phyloP scores from a whole-genome alignment of 2,329 filamentous ascomycete species.

The Fusarium goolgardi region DNA sequence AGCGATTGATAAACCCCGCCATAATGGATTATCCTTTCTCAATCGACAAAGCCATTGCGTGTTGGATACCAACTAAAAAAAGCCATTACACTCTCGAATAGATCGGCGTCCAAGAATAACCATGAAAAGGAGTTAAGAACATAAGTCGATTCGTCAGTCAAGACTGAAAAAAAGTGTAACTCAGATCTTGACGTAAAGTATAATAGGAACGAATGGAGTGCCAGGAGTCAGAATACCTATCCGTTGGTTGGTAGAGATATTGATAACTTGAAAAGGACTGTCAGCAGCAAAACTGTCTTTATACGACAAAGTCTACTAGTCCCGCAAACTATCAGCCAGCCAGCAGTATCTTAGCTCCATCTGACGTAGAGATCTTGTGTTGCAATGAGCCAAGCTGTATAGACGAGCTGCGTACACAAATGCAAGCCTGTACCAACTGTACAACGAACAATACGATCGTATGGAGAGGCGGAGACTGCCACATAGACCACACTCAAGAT shows the following conservation, averaged over 20 bases:
- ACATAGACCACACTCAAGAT: background rate
- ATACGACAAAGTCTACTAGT: background rate
- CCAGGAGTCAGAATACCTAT: background rate
- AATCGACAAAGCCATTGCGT: background rate
- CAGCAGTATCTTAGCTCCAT: background rate
- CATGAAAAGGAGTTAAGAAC: background rate
- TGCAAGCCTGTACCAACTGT: background rate
- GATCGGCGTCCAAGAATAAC: background rate
- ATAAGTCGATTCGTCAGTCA: constrained; percentile 1
- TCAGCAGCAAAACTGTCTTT: background rate
- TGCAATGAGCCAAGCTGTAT: background rate
- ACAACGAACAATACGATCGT: background rate
- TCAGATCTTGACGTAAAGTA: constrained; percentile 11
- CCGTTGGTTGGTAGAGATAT: background rate
- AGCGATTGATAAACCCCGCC: constrained; percentile 2
- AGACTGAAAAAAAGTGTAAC: constrained; percentile 24
- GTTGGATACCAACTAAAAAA: background rate
- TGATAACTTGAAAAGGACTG: background rate
- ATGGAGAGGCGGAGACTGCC: background rate
- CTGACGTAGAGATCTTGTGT: background rate
- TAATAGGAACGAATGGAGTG: background rate
- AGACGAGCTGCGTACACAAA: background rate
- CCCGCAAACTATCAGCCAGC: background rate
- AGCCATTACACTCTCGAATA: background rate
- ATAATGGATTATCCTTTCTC: background rate